Evolutionary conservation across 306 rosid genomes (phyloP).

Genomic region (Glycyrrhiza uralensis): DNA sequence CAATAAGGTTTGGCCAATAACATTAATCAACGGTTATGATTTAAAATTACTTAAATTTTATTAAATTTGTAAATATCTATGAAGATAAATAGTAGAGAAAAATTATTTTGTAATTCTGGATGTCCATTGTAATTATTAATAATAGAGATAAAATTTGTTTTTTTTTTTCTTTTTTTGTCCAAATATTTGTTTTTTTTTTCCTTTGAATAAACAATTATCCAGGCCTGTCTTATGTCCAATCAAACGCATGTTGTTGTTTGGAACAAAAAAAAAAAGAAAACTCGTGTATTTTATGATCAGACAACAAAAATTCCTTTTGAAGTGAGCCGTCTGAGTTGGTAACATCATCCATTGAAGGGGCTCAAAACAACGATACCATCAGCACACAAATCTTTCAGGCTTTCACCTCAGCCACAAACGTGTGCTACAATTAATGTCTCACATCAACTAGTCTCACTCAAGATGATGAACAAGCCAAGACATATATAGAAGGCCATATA

Average conservation of each 20-base stretch:
- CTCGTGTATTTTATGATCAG: not conserved
- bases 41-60: no score
- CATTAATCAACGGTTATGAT: no score
- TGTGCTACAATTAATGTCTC: constrained; percentile 9
- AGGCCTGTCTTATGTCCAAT: not conserved
- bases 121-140: not conserved
- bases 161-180: no score
- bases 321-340: constrained; percentile 46
- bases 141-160: not conserved
- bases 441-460: constrained; percentile 16
- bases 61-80: no score
- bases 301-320: constrained; percentile 31
- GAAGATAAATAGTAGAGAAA: not conserved
- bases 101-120: not conserved
- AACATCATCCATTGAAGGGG: constrained; percentile 37
- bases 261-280: not conserved
- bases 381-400: not conserved
- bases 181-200: no score
- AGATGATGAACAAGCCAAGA: not conserved
- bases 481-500: constrained; percentile 20
- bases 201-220: not conserved
- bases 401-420: constrained; percentile 31
- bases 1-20: no score
- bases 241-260: not conserved
- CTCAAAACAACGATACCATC: constrained; percentile 18